Base-by-base conservation (phyloP, 2,329 filamentous ascomycete genomes). In the Fusarium veterinarium region DNA sequence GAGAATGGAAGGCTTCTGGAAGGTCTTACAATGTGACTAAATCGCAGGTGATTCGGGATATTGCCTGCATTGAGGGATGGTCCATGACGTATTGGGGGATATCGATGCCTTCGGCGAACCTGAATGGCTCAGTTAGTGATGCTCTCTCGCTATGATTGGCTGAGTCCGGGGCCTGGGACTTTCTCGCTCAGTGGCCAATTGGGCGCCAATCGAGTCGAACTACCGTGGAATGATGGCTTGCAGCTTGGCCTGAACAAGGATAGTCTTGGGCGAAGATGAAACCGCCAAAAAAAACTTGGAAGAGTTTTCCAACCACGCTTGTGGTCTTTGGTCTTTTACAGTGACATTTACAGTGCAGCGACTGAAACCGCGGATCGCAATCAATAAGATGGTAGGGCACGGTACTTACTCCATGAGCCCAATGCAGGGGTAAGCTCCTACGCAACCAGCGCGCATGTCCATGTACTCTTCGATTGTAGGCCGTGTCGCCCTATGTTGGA, bases 371-470 rank as follows among this genome's bases (percentile, higher is more conserved):
- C 44, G 23, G 61, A 58, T 49, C 48, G 37, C 19, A 64, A n/a
- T 55, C 8, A 64, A 30, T 13, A 10, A 16, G 9, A 25, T 25
- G 31, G 40, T n/a, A 42, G 23, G 25, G 20, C 55, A 37, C 19
- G 23, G 40, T 25, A 69, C 66, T 57, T 64, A 69, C 66, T 69
- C 66, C 66, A 69, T 68, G 51, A 68, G 65, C 3, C 65, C 65
- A 19, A 68, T 68, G 8, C 65, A 68, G 17, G 65, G 65, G 20
- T 68, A 68, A 9, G 65, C 65, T 19, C 66, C 66, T 20, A 69
- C 64, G 23, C 66, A 69, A 20, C 64, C 66, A 16, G 66, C 66
- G n/a, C 66, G 51, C 66, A 69, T 69, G 28, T 69, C 64, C 66
- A 69, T 69, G 33, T 69, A 69, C 10, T 69, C 64, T 16, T 42